Base-by-base conservation (phyloP, 176 grass and related monocot species). In the Panicum miliaceum region DNA sequence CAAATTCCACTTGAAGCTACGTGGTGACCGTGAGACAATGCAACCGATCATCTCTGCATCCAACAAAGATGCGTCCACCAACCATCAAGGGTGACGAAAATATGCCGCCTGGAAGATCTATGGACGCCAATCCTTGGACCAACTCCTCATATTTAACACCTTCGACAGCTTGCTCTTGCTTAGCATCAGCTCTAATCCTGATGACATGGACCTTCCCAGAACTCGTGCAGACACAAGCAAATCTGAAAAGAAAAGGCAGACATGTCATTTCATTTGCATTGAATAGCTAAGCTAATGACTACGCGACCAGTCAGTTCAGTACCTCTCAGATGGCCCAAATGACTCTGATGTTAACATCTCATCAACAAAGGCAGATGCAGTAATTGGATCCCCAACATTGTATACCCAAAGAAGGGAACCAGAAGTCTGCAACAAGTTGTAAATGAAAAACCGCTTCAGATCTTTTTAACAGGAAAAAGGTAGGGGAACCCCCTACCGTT, bases 41-140 rank as follows among this genome's bases (percentile, higher is more conserved):
- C 62, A 95, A 64, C 9, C 85, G 80, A 81, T 95, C 87, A 78
- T 98, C 96, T 90, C 93, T 91, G 79, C 92, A 95, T 15, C 96
- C 96, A 42, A 93, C 75, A 88, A 95, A 98, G 63, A 98, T 93
- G 78, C 91, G 93, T 8, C 96, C 92, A 27, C 89, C 84, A 22
- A 98, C 64, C 90, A 98, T 98, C 43, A 98, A 84, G 34, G 96
- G 93, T 2, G 96, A 98, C 15, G 96, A 98, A 78, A 98, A 98
- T 68, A 98, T 85, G 36, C 93, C 91, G 27, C 86, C 90, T 57
- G 84, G 82, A 52, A 98, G 92, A 78, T 92, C 67, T 63, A 83
- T 86, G 41, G 80, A 78, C 7, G 87, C 79, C 80, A 93, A 81
- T 71, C 52, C 68, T 85, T 91, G 84, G 43, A 93, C 85, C 41